phyloP scores from a whole-genome alignment of 768 basidiomycete species.

The Mycena galericulata region DNA sequence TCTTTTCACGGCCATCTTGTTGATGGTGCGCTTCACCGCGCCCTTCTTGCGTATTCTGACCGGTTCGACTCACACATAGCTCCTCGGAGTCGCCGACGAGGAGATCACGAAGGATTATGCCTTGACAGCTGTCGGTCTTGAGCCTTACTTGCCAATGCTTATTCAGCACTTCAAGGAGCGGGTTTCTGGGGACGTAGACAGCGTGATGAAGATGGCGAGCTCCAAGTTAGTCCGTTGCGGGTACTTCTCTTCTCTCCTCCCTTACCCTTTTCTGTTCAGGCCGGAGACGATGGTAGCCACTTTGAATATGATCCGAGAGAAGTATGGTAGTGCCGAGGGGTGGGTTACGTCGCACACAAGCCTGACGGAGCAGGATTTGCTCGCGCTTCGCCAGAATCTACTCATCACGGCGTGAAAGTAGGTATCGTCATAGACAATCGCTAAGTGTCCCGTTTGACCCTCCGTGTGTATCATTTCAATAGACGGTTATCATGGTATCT shows the following conservation, averaged over 20 bases:
- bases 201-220: constrained; percentile 48
- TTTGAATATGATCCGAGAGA: constrained; percentile 46
- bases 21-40: constrained; percentile 41
- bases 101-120: constrained; percentile 55
- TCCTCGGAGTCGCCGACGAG: constrained; percentile 53
- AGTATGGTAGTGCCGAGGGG: constrained; percentile 51
- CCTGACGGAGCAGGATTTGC: constrained; percentile 47
- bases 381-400: constrained; percentile 14
- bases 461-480: too few species aligned
- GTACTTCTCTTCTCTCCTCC: neutral
- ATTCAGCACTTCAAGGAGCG: constrained; percentile 45
- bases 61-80: constrained; percentile 39
- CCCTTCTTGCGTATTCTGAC: neutral
- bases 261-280: constrained; percentile 38
- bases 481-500: constrained; percentile 1
- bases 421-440: too few species aligned
- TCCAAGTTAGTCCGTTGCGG: constrained; percentile 45
- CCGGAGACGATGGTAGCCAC: constrained; percentile 50
- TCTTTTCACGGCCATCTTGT: constrained; percentile 49
- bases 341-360: constrained; percentile 47
- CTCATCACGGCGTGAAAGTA: constrained; percentile 10
- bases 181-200: constrained; percentile 44
- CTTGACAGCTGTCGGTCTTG: constrained; percentile 52
- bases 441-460: too few species aligned
- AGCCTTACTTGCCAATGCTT: constrained; percentile 47